phyloP scores from a whole-genome alignment of 352 stramenopile species.

The Pythium aquatile region DNA sequence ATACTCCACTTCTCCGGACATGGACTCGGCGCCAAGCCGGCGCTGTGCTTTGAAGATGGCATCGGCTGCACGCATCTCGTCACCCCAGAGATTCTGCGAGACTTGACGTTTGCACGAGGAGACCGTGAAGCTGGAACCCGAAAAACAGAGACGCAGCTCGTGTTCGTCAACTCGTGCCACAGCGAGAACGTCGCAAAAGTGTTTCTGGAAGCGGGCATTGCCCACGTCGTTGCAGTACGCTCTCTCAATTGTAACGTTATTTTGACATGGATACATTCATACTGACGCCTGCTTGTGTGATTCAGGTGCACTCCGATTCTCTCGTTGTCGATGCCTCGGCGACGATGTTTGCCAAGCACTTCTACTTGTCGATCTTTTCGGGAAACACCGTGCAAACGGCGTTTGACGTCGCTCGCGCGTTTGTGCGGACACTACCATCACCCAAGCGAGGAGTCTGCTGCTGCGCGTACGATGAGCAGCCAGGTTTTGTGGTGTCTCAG shows the following conservation, averaged over 20 bases:
- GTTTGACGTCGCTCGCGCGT: slow-evolving; percentile 76
- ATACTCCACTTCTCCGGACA: slow-evolving; percentile 81
- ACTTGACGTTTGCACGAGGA: slow-evolving; percentile 59
- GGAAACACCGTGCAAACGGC: slow-evolving; percentile 63
- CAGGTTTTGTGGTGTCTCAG: no score
- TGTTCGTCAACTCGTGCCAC: slow-evolving; percentile 86
- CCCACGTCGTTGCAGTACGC: slow-evolving; percentile 85
- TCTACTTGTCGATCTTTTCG: slow-evolving; percentile 80
- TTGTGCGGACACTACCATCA: slow-evolving; percentile 55
- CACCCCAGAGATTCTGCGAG: slow-evolving; percentile 52
- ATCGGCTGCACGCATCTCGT: slow-evolving; percentile 70
- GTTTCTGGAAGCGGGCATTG: slow-evolving; percentile 87
- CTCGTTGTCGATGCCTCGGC: slow-evolving; percentile 72
- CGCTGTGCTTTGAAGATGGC: slow-evolving; percentile 78
- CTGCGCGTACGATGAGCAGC: slow-evolving; percentile 56
- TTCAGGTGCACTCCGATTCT: slow-evolving; percentile 71
- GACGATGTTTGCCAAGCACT: slow-evolving; percentile 85
- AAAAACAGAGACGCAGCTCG: slow-evolving; percentile 38
- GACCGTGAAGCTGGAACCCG: slow-evolving; percentile 12
- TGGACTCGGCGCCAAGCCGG: slow-evolving; percentile 55
- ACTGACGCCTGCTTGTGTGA: background rate
- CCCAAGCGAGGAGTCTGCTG: slow-evolving; percentile 66
- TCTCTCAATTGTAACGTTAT: background rate
- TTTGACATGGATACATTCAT: no score
- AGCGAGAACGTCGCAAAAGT: slow-evolving; percentile 82